Base-by-base conservation (phyloP, 805 yeast genomes). In the Candida orba region DNA sequence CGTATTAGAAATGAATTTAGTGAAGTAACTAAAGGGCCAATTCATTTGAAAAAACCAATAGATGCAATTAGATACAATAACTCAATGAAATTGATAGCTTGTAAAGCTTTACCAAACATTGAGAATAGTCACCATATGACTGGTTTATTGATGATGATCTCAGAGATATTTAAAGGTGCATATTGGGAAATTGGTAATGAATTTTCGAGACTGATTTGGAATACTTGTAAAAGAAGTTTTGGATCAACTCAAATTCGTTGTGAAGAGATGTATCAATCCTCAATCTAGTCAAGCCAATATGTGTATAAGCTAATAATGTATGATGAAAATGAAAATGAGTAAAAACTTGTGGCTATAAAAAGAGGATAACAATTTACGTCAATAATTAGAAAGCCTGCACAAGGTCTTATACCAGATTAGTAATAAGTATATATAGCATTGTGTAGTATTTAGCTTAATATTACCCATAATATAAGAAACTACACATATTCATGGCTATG, bases 171-270 rank as follows among this genome's bases (percentile, higher is more conserved):
- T 45, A 57, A 56, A 29, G 58, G 57, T 17, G 67, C 75, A 41
- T 68, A 71, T 40, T 81, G 81, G 78, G 76, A 76, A 38, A 63
- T 79, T 41, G 80, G 80, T 12, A 63, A 64, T 38, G 88, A 81
- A 53, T 69, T 76, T 48, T 70, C 80, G 1, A 68, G 69, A 42
- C 60, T 81, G 45, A 62, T 80, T 37, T 59, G 64, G 40, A 76
- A 78, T 51, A 79, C 84, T 58, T 67, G 71, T 27, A 73, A 71
- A 41, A 63, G 87, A 50, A 68, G 78, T 46, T 57, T 74, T 40
- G 84, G 84, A 2, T 64, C 70, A 40, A 49, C 59, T n/a, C 63
- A 65, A 22, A 64, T 67, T 3, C 65, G 73, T 4, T 70, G 79
- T 52, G 72, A 70, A 40, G 68, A 71, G 46, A 78, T 79, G 83